Evolutionary conservation across 2,329 filamentous ascomycete species (phyloP).

Genomic region (Remersonia thermophila): DNA sequence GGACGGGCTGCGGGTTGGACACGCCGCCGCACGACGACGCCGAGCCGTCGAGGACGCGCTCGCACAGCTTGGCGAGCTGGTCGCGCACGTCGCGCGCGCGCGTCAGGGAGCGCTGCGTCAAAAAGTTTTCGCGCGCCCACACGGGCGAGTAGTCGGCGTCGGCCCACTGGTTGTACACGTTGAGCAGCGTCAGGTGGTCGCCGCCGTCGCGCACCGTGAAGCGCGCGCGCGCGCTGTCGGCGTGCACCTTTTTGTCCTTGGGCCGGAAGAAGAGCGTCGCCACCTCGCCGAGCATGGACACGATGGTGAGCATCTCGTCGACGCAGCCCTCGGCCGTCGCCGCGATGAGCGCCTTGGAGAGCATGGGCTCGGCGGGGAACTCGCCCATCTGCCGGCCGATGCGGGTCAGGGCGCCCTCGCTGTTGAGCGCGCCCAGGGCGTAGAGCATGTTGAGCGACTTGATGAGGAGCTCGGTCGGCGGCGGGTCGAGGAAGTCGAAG

Average conservation of each 20-base stretch:
- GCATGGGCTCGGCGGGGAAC: conserved; percentile 84
- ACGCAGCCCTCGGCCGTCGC: conserved; percentile 87
- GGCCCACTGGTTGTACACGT: conserved; percentile 92
- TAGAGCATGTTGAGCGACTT: conserved; percentile 83
- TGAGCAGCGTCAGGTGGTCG: conserved; percentile 77
- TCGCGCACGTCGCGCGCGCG: conserved; percentile 85
- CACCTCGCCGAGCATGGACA: conserved; percentile 86
- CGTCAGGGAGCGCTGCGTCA: conserved; percentile 82
- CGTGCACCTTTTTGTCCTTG: conserved; percentile 95
- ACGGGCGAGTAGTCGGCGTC: conserved; percentile 79
- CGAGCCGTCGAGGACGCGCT: conserved; percentile 69
- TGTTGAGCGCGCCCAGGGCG: conserved; percentile 77
- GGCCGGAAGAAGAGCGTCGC: conserved; percentile 86
- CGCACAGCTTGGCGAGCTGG: conserved; percentile 82
- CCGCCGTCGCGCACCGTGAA: conserved; percentile 88
- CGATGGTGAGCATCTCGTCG: conserved; percentile 81
- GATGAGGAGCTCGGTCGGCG: conserved; percentile 79
- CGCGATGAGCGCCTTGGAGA: conserved; percentile 78
- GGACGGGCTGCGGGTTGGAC: conserved; percentile 63
- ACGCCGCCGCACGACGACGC: conserved; percentile 60
- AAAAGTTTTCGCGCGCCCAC: conserved; percentile 85
- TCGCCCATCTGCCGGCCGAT: conserved; percentile 90
- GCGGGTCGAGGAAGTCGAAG: conserved; percentile 94
- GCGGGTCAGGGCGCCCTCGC: conserved; percentile 79
- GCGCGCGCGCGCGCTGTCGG: conserved; percentile 75